These are phyloP conservation scores for Eucalyptus tenuipes DNA, from an alignment of 345 rosid species.

Conservation along the genomic window DNA sequence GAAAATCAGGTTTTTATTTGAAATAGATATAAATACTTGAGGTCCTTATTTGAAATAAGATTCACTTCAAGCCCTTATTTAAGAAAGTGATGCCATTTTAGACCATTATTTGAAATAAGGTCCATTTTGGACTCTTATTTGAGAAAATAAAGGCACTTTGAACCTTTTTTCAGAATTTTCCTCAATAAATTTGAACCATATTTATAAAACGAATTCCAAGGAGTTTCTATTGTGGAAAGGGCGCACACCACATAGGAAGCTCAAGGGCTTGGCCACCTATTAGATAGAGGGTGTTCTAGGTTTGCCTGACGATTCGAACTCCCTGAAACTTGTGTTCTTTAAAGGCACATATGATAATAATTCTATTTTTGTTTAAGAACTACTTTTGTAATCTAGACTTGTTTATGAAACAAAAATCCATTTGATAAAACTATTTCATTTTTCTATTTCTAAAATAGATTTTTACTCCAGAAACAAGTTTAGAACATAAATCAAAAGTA, in stretches of 20 bases:
- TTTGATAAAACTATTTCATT: too few relatives aligned
- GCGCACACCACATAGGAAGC: not conserved
- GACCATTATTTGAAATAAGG: rapidly evolving
- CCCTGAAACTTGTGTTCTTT: not conserved
- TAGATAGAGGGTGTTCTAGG: not conserved
- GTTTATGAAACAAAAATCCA: too few relatives aligned
- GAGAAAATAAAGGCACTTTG: rapidly evolving
- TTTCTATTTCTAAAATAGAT: too few relatives aligned
- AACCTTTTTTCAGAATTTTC: too few relatives aligned
- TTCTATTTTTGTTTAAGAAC: rapidly evolving
- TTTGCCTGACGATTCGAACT: not conserved
- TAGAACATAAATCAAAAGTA: too few relatives aligned
- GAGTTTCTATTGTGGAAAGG: not conserved
- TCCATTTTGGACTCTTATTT: rapidly evolving
- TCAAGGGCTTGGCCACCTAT: not conserved
- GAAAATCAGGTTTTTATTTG: too few relatives aligned
- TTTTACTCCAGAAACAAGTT: rapidly evolving
- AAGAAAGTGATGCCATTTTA: too few relatives aligned
- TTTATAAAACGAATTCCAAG: not conserved
- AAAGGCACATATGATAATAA: too few relatives aligned
- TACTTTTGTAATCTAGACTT: rapidly evolving
- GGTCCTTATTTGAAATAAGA: too few relatives aligned
- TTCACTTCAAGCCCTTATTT: rapidly evolving
- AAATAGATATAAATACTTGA: too few relatives aligned
- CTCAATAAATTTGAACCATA: not conserved